Evolutionary conservation across 2,329 filamentous ascomycete species (phyloP).

Genomic region (Ambrosiella beaveri): DNA sequence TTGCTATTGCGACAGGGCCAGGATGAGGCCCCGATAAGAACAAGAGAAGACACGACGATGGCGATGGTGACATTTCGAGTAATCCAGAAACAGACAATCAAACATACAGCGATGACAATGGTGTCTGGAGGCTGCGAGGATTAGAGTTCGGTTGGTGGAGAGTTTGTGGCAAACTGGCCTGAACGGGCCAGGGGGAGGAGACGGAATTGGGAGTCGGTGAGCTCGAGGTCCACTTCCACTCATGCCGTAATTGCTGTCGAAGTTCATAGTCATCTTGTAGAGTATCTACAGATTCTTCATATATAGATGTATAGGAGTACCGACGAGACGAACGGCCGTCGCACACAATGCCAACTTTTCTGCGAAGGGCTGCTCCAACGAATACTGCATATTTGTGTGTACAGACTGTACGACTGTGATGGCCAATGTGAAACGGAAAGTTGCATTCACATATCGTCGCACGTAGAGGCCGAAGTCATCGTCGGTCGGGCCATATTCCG

Average conservation of each 20-base stretch:
- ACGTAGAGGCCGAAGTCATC: neutral
- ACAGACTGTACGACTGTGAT: neutral
- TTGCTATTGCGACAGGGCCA: slow-evolving; percentile 7
- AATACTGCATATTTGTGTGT: neutral
- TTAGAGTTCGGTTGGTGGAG: too few species aligned
- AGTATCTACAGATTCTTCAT: too few species aligned
- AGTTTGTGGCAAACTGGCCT: neutral
- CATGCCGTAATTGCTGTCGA: too few species aligned
- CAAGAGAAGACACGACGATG: neutral
- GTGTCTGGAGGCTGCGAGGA: too few species aligned
- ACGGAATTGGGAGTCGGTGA: neutral
- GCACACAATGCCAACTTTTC: neutral
- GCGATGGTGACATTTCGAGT: neutral
- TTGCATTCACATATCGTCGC: neutral
- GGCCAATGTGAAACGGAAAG: neutral
- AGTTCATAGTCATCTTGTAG: too few species aligned
- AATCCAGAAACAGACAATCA: neutral
- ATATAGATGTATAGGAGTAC: too few species aligned
- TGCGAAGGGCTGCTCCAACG: neutral
- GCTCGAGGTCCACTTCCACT: neutral
- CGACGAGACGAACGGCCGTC: too few species aligned
- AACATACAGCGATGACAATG: neutral
- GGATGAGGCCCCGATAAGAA: neutral
- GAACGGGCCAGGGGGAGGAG: neutral
- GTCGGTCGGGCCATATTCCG: neutral